Evolutionary conservation across 2,329 filamentous ascomycete species (phyloP).

Genomic region (Claviceps sp.): DNA sequence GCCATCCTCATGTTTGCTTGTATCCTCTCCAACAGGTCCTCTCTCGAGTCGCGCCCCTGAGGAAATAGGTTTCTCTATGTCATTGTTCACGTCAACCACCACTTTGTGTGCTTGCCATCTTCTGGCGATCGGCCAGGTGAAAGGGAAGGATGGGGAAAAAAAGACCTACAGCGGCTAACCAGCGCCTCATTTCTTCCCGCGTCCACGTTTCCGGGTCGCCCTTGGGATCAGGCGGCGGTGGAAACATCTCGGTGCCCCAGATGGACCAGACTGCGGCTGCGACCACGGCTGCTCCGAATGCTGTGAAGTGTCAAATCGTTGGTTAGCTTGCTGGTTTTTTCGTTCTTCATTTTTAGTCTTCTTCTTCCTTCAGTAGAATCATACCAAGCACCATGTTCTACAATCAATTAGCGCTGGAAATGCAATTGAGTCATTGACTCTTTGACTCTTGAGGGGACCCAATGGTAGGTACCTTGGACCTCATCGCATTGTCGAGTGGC

Average conservation of each 20-base stretch:
- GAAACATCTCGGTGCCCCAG: conserved; percentile 78
- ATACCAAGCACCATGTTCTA: conserved; percentile 60
- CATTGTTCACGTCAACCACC: no score
- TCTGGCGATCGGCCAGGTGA: no score
- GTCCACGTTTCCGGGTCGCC: conserved; percentile 65
- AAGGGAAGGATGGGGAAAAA: neutral
- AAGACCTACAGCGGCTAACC: conserved; percentile 61
- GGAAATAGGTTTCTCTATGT: conserved; percentile 33
- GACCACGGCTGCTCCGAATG: conserved; percentile 70
- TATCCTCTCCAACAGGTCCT: conserved; percentile 34
- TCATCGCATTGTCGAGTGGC: conserved; percentile 52
- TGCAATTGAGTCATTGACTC: no score
- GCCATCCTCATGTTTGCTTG: conserved; percentile 32
- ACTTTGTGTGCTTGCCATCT: no score
- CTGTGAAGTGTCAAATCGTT: conserved; percentile 23
- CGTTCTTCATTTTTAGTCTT: neutral
- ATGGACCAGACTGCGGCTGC: conserved; percentile 74
- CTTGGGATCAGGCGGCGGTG: conserved; percentile 58
- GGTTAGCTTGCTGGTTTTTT: neutral
- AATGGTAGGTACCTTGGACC: conserved; percentile 48
- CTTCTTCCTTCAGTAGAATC: conserved; percentile 1
- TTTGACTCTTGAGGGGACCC: neutral
- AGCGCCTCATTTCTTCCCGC: conserved; percentile 62
- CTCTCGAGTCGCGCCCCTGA: conserved; percentile 26
- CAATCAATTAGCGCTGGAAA: neutral